A percentile compares a stretch with the other conserved stretches of the same genome.
Evolutionary conservation across 78 protist species (phyloP).

Genomic region (Neovahlkampfia damariscottae): DNA sequence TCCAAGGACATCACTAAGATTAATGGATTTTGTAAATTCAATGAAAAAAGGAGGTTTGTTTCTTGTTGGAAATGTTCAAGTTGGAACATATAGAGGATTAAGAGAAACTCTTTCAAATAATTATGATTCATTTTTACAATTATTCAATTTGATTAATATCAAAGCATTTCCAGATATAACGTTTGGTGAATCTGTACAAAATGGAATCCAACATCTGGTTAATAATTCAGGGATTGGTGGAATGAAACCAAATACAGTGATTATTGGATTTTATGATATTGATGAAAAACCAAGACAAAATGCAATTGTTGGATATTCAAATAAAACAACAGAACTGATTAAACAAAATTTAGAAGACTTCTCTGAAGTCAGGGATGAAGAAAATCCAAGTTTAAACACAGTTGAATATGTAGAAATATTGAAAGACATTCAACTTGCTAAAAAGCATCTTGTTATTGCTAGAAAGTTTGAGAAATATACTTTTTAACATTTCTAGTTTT

Average conservation of each 20-base stretch:
- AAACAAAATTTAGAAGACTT: no score
- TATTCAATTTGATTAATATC: not conserved
- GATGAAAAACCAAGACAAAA: not conserved
- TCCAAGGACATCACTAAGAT: not conserved
- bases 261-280: not conserved
- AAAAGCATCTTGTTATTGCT: no score
- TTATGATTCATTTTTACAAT: not conserved
- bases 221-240: slow-evolving; percentile 37
- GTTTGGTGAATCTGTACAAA: not conserved
- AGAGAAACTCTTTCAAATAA: not conserved
- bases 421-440: no score
- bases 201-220: slow-evolving; percentile 10
- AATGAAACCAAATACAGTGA: slow-evolving; percentile 46
- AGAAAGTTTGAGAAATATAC: no score
- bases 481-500: no score
- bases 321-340: no score
- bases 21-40: slow-evolving; percentile 33
- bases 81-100: not conserved
- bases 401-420: no score
- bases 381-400: no score
- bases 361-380: no score
- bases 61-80: slow-evolving; percentile 3
- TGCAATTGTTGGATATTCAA: no score
- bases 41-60: slow-evolving; percentile 60
- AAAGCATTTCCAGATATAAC: slow-evolving; percentile 26